Evolutionary conservation across 2,329 filamentous ascomycete species (phyloP).

Genomic region (Fusarium albidum): DNA sequence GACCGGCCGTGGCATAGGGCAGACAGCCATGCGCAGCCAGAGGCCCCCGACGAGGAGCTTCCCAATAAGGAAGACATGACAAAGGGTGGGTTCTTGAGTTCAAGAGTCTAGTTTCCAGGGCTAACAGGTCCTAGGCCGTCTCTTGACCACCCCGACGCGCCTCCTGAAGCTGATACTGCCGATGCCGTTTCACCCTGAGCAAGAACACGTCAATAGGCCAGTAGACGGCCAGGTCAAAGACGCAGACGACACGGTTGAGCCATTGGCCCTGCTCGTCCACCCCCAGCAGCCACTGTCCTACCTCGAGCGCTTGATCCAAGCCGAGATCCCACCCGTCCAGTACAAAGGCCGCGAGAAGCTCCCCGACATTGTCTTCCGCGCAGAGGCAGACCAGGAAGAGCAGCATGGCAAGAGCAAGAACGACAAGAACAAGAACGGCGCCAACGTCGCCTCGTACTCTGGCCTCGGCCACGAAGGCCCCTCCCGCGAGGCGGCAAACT

Average conservation of each 20-base stretch:
- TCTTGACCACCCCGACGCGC: constrained; percentile 81
- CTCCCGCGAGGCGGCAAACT: constrained; percentile 56
- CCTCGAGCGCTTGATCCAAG: constrained; percentile 86
- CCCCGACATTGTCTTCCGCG: constrained; percentile 80
- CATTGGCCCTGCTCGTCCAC: constrained; percentile 84
- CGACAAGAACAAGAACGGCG: constrained; percentile 43
- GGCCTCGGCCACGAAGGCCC: constrained; percentile 71
- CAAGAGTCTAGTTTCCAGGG: neutral
- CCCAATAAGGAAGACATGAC: constrained; percentile 27
- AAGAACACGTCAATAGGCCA: constrained; percentile 52
- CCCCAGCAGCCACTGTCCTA: constrained; percentile 92
- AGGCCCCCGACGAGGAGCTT: constrained; percentile 16
- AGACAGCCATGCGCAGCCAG: constrained; percentile 23
- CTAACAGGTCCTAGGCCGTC: constrained; percentile 62
- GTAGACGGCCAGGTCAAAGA: constrained; percentile 46
- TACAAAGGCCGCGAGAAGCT: constrained; percentile 73
- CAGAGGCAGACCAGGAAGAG: constrained; percentile 74
- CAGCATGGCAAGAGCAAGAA: constrained; percentile 43
- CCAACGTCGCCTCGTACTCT: constrained; percentile 73
- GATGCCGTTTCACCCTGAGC: constrained; percentile 58
- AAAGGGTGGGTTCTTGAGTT: constrained; percentile 28
- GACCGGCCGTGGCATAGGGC: constrained; percentile 40
- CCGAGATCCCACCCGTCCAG: constrained; percentile 77
- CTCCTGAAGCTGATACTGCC: constrained; percentile 84
- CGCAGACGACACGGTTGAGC: constrained; percentile 66